Evolutionary conservation across 495 filamentous ascomycete species (phyloP).

Genomic region (Articulospora tetracladia): DNA sequence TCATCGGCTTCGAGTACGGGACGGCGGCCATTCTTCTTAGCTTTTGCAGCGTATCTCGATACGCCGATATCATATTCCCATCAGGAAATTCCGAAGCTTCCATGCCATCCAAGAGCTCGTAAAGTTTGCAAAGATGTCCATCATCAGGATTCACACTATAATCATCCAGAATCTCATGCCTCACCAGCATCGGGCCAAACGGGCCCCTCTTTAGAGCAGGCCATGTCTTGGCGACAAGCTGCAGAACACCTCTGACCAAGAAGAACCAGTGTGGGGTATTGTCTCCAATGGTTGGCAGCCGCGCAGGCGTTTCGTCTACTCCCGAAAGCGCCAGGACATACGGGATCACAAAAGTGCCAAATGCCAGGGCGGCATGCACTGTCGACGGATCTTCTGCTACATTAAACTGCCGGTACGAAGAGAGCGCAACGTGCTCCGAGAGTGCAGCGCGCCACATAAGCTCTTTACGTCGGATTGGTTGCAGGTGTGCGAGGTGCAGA

Average conservation of each 20-base stretch:
- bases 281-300: conserved; percentile 4
- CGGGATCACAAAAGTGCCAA: conserved; percentile 26
- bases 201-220: neutral
- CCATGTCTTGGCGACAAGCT: neutral
- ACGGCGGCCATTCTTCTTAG: conserved; percentile 15
- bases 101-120: neutral
- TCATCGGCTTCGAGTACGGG: conserved; percentile 19
- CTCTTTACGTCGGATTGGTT: conserved; percentile 3
- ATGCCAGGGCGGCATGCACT: conserved; percentile 11
- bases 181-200: conserved; percentile 1
- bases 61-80: conserved; percentile 21
- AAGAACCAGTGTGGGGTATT: conserved; percentile 12
- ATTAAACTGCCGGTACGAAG: conserved; percentile 11
- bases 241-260: neutral
- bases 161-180: neutral
- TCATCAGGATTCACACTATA: conserved; percentile 7
- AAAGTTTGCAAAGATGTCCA: neutral
- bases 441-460: neutral
- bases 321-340: conserved; percentile 19
- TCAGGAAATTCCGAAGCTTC: conserved; percentile 2
- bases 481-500: conserved; percentile 36
- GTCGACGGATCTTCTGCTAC: neutral
- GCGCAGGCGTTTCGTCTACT: neutral
- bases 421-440: conserved; percentile 5
- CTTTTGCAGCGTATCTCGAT: neutral